Conservation (phyloP, 225 moss, liverwort and hornwort genomes). For the Rhytidiadelphus loreus region DNA sequence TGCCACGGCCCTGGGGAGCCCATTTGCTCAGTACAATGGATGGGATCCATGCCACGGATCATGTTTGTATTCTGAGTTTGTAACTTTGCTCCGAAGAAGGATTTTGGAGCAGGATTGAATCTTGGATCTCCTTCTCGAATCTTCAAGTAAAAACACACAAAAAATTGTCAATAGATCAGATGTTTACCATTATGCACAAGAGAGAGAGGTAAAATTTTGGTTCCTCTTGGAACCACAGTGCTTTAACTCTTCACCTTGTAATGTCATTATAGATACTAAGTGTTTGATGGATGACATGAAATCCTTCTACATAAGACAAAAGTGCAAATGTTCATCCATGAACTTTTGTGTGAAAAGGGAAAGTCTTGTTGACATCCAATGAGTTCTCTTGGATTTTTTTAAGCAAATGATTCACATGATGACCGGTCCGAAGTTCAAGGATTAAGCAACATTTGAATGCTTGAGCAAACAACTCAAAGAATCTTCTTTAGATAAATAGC, state of each 20-base stretch:
- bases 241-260: neutral
- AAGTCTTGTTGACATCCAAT: no score
- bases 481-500: neutral
- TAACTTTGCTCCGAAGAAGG: neutral
- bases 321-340: no score
- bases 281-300: no score
- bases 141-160: neutral
- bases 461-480: accelerated
- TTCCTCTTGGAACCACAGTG: neutral
- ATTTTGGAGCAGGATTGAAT: neutral
- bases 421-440: no score
- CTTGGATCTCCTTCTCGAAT: neutral
- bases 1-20: constrained; percentile 32
- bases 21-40: constrained; percentile 28
- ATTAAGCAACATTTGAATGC: neutral
- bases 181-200: neutral
- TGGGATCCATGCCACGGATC: neutral
- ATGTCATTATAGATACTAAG: no score
- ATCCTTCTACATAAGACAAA: no score
- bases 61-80: neutral
- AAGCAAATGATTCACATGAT: no score
- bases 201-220: neutral
- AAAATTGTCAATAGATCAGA: neutral
- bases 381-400: no score
- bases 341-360: no score